These are phyloP conservation scores for Apophysomyces trapeziformis DNA, from an alignment of 371 early-diverging fungal species.

Conservation along the genomic window DNA sequence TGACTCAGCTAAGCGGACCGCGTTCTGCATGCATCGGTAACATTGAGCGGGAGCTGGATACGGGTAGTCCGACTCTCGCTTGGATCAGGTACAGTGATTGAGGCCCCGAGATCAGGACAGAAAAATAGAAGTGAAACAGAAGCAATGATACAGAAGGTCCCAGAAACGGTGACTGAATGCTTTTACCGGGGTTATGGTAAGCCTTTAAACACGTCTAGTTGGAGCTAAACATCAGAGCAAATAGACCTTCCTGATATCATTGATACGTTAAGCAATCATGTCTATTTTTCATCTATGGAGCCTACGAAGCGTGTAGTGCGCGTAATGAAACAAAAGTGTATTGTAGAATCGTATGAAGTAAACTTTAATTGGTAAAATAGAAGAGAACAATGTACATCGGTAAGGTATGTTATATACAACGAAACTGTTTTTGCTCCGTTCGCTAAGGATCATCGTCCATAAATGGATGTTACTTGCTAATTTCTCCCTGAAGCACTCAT, in stretches of 20 bases:
- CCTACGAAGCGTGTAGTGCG: no score
- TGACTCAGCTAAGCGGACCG: no score
- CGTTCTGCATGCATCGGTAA: no score
- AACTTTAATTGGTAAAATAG: neutral
- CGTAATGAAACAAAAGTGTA: no score
- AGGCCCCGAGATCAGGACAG: slow-evolving; percentile 3
- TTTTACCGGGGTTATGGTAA: neutral
- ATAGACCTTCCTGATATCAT: no score
- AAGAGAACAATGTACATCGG: no score
- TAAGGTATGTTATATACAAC: no score
- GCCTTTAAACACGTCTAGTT: neutral
- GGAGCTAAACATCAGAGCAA: neutral
- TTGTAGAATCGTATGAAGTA: no score
- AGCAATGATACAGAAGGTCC: slow-evolving; percentile 1
- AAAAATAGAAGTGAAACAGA: slow-evolving; percentile 8
- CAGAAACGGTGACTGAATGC: neutral
- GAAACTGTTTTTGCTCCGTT: no score
- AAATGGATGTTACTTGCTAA: slow-evolving; percentile 6
- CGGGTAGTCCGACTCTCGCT: neutral
- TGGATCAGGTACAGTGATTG: neutral
- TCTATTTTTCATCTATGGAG: no score
- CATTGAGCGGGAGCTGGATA: neutral
- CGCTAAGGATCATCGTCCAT: no score
- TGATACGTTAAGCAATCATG: no score
- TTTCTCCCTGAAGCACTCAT: slow-evolving; percentile 9